Percentiles rank a stretch among this genome's conserved stretches.
phyloP scores from a whole-genome alignment of 306 rosid genomes.

The Vigna hirtella region DNA sequence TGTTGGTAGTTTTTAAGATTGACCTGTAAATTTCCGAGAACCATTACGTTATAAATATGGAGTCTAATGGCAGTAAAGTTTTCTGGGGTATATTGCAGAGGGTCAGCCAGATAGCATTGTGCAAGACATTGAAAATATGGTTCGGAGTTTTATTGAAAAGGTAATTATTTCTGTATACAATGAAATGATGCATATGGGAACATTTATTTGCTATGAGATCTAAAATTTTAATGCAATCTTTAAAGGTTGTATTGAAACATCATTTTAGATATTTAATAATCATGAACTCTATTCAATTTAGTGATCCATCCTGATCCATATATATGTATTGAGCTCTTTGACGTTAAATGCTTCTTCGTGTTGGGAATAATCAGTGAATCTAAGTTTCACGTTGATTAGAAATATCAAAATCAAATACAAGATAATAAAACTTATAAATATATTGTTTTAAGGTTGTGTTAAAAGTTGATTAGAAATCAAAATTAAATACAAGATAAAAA shows the following conservation, averaged over 20 bases:
- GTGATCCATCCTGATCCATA: constrained; percentile 25
- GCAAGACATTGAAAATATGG: constrained; percentile 93
- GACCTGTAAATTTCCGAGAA: constrained; percentile 12
- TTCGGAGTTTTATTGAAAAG: constrained; percentile 90
- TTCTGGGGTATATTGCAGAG: constrained; percentile 57
- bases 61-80: constrained; percentile 30
- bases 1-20: constrained; percentile 72
- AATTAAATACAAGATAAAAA: too few relatives aligned
- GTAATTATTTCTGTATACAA: constrained; percentile 48
- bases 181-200: constrained; percentile 17
- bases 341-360: background rate
- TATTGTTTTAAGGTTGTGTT: too few relatives aligned
- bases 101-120: constrained; percentile 96
- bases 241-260: constrained; percentile 30
- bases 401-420: too few relatives aligned
- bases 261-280: constrained; percentile 19
- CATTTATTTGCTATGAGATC: constrained; percentile 11
- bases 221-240: constrained; percentile 13
- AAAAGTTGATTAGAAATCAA: too few relatives aligned
- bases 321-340: background rate
- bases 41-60: constrained; percentile 9
- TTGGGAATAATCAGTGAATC: too few relatives aligned
- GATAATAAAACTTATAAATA: too few relatives aligned
- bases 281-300: constrained; percentile 31
- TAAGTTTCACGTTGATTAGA: too few relatives aligned